Base-by-base conservation (phyloP, 2,329 filamentous ascomycete species). In the Sphaceloma murrayae region DNA sequence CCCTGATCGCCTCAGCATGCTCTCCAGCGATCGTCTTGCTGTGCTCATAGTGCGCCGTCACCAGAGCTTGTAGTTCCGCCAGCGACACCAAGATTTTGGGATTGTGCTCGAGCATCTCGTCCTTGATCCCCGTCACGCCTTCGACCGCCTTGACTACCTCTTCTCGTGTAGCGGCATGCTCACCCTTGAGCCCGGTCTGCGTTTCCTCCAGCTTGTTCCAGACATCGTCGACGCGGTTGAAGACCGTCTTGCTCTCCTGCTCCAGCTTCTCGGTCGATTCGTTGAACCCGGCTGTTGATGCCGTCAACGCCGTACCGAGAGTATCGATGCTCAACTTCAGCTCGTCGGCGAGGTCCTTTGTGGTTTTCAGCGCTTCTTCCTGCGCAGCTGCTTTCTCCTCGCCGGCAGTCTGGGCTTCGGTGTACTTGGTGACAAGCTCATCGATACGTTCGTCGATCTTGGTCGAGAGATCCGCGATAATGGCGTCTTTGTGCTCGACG, bases 11-110 rank as follows among this genome's bases (percentile, higher is more conserved):
- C 39, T 65, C 62, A 34, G 66, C 64, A 7, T 62, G 58, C 47
- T 63, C 56, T 13, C 54, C 56, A 10, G 59, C 57, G 1, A 51
- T 50, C 33, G 75, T 72, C 62, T 88, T 86, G 10, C 86, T 83
- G 58, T 94, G 85, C 53, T 94, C 86, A 56, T 83, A 94, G 59
- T 96, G 88, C 58, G 93, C 77, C 17, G 78, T 82, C 45, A 94
- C 84, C 17, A 93, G 72, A 5, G 78, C 70, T 29, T 93, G 72
- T n/a, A 96, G 78, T 55, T 95, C 85, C 54, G 86, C 82, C 52
- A 98, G 77, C 0, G 84, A 77, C 43, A 89, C 80, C 46, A 95
- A 74, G 52, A 96, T 83, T 64, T 93, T 83, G 1, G 91, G 91
- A 54, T 95, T 82, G 52, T 82, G 82, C 59, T 95, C 87, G 6